phyloP scores from a whole-genome alignment of 108 stramenopile genomes.

The Cylindrotheca closterium region DNA sequence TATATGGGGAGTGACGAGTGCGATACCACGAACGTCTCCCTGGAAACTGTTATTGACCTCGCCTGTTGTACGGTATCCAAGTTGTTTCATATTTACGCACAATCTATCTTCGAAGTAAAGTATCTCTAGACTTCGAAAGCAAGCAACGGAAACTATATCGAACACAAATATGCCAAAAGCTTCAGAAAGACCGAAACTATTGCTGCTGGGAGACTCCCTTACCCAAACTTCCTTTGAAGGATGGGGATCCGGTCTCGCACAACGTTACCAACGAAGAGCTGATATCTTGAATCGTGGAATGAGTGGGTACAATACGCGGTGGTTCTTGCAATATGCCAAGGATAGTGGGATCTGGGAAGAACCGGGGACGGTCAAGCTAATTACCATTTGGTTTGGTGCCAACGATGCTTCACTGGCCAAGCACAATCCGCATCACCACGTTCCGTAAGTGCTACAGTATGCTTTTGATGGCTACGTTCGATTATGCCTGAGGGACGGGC shows the following conservation, averaged over 20 bases:
- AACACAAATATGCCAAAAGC: not conserved
- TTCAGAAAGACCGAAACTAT: conserved; percentile 43
- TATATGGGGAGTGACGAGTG: no score
- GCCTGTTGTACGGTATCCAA: no score
- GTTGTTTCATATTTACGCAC: no score
- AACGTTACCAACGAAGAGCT: conserved; percentile 69
- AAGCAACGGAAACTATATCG: no score
- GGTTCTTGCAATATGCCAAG: conserved; percentile 38
- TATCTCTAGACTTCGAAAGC: no score
- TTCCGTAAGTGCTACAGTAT: conserved; percentile 36
- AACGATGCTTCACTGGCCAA: conserved; percentile 68
- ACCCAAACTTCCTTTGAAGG: conserved; percentile 68
- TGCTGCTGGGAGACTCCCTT: conserved; percentile 81
- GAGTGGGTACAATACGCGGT: conserved; percentile 80
- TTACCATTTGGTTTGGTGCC: conserved; percentile 73
- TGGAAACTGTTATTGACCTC: no score
- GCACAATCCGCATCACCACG: conserved; percentile 60
- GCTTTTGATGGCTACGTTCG: no score
- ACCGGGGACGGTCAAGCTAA: conserved; percentile 30
- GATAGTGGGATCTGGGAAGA: conserved; percentile 30
- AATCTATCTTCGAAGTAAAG: no score
- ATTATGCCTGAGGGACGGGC: no score
- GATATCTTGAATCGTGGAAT: conserved; percentile 85
- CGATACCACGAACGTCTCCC: no score
- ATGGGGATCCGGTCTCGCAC: conserved; percentile 71